Evolutionary conservation across 208 protist species (phyloP).

Genomic region (Blechomonas ayalai): DNA sequence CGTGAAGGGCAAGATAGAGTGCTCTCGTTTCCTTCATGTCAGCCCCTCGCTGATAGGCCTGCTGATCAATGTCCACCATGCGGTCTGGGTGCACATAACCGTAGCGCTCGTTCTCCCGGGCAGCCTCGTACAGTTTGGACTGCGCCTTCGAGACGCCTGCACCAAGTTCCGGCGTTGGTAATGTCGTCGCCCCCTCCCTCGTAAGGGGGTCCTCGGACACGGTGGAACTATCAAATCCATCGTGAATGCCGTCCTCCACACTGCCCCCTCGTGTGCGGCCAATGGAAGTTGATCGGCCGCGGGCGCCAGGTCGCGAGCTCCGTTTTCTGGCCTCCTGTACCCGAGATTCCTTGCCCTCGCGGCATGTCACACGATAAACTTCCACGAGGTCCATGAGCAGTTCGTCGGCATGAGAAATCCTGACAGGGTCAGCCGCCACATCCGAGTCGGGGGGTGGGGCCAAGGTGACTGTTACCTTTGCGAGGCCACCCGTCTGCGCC

Average conservation of each 20-base stretch:
- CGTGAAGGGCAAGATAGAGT: conserved; percentile 16
- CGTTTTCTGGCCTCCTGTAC: too few relatives aligned
- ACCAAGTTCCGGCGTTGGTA: too few relatives aligned
- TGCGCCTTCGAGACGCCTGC: conserved; percentile 13
- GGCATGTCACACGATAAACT: too few relatives aligned
- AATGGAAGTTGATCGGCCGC: too few relatives aligned
- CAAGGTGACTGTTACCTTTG: neutral
- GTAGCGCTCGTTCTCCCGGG: conserved; percentile 23
- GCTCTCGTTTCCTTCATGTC: conserved; percentile 2
- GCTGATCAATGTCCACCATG: conserved; percentile 30
- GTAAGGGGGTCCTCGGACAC: too few relatives aligned
- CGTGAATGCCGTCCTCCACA: too few relatives aligned
- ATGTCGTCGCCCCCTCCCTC: too few relatives aligned
- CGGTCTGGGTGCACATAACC: conserved; percentile 32
- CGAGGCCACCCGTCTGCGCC: neutral
- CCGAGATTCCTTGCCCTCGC: too few relatives aligned
- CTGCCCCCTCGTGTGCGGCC: too few relatives aligned
- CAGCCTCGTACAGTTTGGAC: conserved; percentile 17
- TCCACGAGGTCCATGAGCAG: too few relatives aligned
- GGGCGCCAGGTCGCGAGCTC: too few relatives aligned
- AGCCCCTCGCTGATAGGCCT: conserved; percentile 3
- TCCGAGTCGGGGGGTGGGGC: neutral
- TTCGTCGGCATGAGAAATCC: neutral
- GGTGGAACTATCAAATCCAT: too few relatives aligned
- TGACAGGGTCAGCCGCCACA: neutral